phyloP scores from a whole-genome alignment of 2,329 filamentous ascomycete genomes.

The Alternaria rosae region DNA sequence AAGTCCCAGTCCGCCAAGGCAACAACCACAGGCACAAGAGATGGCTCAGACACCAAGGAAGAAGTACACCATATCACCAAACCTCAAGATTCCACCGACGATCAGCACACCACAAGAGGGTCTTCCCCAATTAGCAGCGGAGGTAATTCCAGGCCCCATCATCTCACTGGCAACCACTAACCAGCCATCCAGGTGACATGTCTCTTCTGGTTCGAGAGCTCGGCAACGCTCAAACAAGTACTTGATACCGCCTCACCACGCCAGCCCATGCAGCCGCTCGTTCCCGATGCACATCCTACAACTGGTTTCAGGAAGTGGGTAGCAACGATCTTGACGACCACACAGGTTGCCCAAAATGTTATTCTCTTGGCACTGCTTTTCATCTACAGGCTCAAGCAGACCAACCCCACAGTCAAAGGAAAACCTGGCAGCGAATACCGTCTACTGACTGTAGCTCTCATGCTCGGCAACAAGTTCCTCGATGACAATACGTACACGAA shows the following conservation, averaged over 20 bases:
- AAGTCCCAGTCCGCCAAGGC: conserved; percentile 33
- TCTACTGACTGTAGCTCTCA: conserved; percentile 89
- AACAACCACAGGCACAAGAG: conserved; percentile 30
- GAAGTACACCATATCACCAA: conserved; percentile 45
- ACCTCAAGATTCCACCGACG: conserved; percentile 45
- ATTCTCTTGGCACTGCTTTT: conserved; percentile 89
- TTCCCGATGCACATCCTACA: conserved; percentile 76
- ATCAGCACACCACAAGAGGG: conserved; percentile 51
- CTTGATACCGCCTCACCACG: conserved; percentile 64
- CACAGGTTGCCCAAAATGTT: conserved; percentile 95
- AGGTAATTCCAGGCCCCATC: conserved; percentile 36
- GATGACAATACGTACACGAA: conserved; percentile 99
- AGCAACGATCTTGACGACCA: conserved; percentile 86
- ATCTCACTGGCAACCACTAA: conserved; percentile 15
- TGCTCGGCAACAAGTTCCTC: conserved; percentile 98
- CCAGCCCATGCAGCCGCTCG: conserved; percentile 62
- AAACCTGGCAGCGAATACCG: conserved; percentile 93
- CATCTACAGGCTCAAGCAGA: conserved; percentile 89
- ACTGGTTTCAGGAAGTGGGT: conserved; percentile 93
- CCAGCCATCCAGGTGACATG: conserved; percentile 77
- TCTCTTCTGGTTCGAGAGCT: conserved; percentile 96
- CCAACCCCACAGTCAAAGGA: conserved; percentile 87
- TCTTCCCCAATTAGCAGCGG: conserved; percentile 51
- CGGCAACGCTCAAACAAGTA: conserved; percentile 77
- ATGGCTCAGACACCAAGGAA: conserved; percentile 36